A percentile compares a stretch with the other conserved stretches of the same genome.
phyloP scores from a whole-genome alignment of 1,284 basidiomycete genomes.

The Irpex sp. region DNA sequence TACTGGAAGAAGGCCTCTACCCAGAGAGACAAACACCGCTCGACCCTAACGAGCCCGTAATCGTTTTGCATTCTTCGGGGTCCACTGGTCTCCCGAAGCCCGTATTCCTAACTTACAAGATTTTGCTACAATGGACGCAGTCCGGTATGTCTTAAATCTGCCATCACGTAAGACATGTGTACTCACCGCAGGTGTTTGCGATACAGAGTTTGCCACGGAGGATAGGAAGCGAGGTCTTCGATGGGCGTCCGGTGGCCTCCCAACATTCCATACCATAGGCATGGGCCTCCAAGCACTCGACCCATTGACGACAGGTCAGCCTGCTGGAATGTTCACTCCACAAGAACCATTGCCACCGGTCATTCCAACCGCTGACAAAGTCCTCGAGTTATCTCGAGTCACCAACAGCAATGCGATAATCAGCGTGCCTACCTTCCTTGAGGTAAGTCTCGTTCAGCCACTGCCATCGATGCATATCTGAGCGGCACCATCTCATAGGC shows the following conservation, averaged over 20 bases:
- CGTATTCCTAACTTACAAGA: constrained; percentile 9
- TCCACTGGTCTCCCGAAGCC: constrained; percentile 18
- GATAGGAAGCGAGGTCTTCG: neutral
- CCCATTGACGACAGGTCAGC: constrained; percentile 6
- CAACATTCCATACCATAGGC: constrained; percentile 17
- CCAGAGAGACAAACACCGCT: neutral
- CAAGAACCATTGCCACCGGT: constrained; percentile 6
- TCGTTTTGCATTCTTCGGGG: constrained; percentile 11
- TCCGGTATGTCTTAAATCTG: neutral
- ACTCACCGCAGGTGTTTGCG: neutral
- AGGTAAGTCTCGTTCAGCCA: constrained; percentile 6
- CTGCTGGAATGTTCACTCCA: constrained; percentile 3
- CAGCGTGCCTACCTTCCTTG: constrained; percentile 14
- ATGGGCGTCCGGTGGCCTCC: constrained; percentile 8
- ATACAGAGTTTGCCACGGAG: neutral
- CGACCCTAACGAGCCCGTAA: constrained; percentile 2
- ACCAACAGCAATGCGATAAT: neutral
- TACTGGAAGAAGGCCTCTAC: constrained; percentile 1
- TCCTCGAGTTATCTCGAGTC: constrained; percentile 2
- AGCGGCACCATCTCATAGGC: constrained; percentile 5
- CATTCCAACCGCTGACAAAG: constrained; percentile 11
- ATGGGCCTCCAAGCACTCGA: constrained; percentile 9
- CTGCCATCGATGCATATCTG: neutral
- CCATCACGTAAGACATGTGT: neutral
- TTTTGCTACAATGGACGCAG: constrained; percentile 2